Percentiles rank a stretch among this genome's conserved stretches.
Evolutionary conservation across 2,329 filamentous ascomycete species (phyloP).

Genomic region (Venturia asperata): DNA sequence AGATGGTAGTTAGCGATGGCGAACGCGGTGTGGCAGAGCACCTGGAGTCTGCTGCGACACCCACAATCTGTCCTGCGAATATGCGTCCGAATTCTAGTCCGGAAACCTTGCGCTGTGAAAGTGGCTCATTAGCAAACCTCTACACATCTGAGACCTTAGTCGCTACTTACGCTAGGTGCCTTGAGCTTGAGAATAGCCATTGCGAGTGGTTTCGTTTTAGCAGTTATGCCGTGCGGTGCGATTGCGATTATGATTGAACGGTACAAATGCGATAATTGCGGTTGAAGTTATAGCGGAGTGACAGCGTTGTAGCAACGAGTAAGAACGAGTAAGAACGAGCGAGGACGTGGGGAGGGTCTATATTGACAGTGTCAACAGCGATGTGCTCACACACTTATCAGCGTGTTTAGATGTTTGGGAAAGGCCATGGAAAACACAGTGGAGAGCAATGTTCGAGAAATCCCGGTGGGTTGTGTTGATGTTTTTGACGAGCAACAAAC

Average conservation of each 20-base stretch:
- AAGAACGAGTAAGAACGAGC: background rate
- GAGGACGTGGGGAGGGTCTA: background rate
- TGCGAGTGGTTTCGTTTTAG: no score
- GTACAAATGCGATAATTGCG: background rate
- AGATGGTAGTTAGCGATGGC: background rate
- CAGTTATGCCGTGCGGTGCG: background rate
- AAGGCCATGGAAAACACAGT: background rate
- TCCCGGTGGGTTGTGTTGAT: background rate
- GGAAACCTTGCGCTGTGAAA: background rate
- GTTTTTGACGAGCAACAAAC: background rate
- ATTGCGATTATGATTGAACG: background rate
- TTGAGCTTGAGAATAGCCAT: conserved; percentile 13
- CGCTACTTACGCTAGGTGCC: background rate
- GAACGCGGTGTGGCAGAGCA: background rate
- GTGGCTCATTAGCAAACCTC: background rate
- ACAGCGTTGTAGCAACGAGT: background rate
- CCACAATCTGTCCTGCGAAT: background rate
- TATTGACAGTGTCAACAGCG: background rate
- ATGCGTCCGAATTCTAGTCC: background rate
- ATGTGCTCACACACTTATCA: background rate
- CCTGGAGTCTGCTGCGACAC: background rate
- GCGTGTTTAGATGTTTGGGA: background rate
- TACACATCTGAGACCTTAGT: background rate
- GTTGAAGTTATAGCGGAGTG: background rate
- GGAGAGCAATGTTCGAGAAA: conserved; percentile 8